phyloP scores from a whole-genome alignment of 805 yeast genomes.

The Metschnikowia matae region DNA sequence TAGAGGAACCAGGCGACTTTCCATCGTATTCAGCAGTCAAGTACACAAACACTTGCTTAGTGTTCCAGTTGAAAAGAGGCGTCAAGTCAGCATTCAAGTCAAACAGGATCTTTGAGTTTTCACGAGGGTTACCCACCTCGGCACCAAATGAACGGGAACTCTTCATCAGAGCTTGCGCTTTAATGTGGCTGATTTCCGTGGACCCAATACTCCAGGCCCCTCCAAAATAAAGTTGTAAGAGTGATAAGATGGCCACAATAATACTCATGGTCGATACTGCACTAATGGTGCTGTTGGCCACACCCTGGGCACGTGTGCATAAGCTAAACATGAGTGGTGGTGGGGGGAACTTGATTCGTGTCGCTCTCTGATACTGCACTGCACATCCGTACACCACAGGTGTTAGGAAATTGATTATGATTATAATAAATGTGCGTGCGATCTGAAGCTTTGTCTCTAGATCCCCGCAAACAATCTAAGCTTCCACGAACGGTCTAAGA shows the following conservation, averaged over 20 bases:
- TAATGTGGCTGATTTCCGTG: conserved; percentile 32
- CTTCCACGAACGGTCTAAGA: no score
- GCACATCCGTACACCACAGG: no score
- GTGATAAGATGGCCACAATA: conserved; percentile 45
- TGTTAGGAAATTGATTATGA: no score
- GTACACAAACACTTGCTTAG: conserved; percentile 92
- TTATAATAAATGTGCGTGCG: no score
- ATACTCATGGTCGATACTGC: conserved; percentile 45
- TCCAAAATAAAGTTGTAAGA: conserved; percentile 43
- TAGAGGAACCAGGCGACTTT: conserved; percentile 41
- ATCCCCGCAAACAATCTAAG: no score
- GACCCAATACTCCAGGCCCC: conserved; percentile 44
- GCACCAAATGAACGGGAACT: conserved; percentile 68
- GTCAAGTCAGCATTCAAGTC: conserved; percentile 72
- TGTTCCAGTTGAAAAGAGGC: conserved; percentile 91
- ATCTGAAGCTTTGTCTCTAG: no score
- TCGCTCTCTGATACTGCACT: background rate
- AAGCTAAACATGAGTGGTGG: conserved; percentile 30
- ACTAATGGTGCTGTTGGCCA: conserved; percentile 52
- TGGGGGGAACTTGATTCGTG: background rate
- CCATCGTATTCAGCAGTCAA: conserved; percentile 79
- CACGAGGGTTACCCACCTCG: conserved; percentile 61
- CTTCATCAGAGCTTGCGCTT: conserved; percentile 42
- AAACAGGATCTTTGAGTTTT: conserved; percentile 66
- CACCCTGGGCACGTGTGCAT: conserved; percentile 40